Base-by-base conservation (phyloP, 2,329 filamentous ascomycete genomes). In the Trichoderma koningiopsis region DNA sequence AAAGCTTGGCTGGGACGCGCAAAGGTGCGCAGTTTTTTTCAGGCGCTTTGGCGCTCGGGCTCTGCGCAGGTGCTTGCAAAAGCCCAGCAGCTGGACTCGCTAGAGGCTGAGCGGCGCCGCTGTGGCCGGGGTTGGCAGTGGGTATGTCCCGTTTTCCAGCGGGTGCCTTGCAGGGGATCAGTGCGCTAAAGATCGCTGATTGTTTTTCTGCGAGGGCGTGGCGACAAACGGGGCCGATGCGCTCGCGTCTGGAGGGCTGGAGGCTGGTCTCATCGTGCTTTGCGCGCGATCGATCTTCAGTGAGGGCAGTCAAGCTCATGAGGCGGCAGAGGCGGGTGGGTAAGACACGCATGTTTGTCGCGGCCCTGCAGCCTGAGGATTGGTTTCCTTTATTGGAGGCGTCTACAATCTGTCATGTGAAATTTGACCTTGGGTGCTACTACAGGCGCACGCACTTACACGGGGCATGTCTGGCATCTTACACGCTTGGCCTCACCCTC, bases 141-240 rank as follows among this genome's bases (percentile, higher is more conserved):
- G 63, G 19, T 16, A 57, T 19, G n/a, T 49, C 4, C 24, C 6
- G 16, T 58, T 53, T 61, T 3, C 11, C 65, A 61, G 65, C 66
- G 66, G 66, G 58, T 68, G 57, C 58, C 58, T 62, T 68, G 66
- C 66, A 68, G 66, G 66, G 66, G 66, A 33, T 13, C 37, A 60
- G 43, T 31, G 57, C 56, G 65, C 65, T 61, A 60, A 61, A 68
- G 56, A 60, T 37, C 37, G 16, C 40, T 29, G 16, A 43, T 43
- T 43, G 40, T 49, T 49, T 49, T 49, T 24, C 33, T 14, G 2
- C 24, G 35, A 53, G 53, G 27, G 53, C 52, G 63, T 58, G 24
- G 53, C 52, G 49, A 56, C 35, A 35, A 31, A 55, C 63, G 37
- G 19, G 37, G 19, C n/a, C n/a, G 33, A 22, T n/a, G 40, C 16